phyloP scores from a whole-genome alignment of 2,329 filamentous ascomycete genomes.

The Blumeriella jaapii region DNA sequence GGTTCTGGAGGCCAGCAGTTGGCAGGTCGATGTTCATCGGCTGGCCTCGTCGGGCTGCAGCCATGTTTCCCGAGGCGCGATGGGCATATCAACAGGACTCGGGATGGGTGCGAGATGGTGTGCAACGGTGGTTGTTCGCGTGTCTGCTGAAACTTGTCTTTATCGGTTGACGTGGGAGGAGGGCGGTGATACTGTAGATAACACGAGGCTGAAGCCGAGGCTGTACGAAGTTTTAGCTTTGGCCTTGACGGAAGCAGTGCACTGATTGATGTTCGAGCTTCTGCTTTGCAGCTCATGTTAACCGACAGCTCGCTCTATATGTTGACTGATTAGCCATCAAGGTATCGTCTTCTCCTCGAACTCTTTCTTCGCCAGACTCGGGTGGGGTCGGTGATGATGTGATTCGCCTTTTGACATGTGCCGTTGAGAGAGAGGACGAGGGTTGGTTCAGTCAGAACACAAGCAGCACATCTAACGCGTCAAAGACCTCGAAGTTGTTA shows the following conservation, averaged over 20 bases:
- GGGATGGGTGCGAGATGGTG: neutral
- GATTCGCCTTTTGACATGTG: too few relatives aligned
- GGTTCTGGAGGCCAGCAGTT: conserved; percentile 17
- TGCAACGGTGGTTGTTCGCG: too few relatives aligned
- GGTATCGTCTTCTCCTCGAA: neutral
- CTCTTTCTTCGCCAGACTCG: too few relatives aligned
- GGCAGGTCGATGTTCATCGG: conserved; percentile 25
- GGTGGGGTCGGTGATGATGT: too few relatives aligned
- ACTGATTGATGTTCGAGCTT: neutral
- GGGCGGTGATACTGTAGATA: too few relatives aligned
- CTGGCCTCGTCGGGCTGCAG: conserved; percentile 25
- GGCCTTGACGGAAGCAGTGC: neutral
- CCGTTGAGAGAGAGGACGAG: too few relatives aligned
- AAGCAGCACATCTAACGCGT: too few relatives aligned
- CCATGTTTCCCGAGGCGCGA: conserved; percentile 18
- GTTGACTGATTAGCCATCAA: neutral
- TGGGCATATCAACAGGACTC: conserved; percentile 13
- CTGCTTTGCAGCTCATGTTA: neutral
- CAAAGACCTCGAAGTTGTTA: too few relatives aligned
- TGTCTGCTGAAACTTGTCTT: too few relatives aligned
- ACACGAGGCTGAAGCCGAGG: neutral
- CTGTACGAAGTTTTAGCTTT: neutral
- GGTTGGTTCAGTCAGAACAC: too few relatives aligned
- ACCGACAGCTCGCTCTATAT: neutral
- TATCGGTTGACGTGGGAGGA: too few relatives aligned